Evolutionary conservation across 2,329 filamentous ascomycete genomes (phyloP), one percentile per base, ranked within the genome.

Genomic region (Sclerotinia glacialis): DNA sequence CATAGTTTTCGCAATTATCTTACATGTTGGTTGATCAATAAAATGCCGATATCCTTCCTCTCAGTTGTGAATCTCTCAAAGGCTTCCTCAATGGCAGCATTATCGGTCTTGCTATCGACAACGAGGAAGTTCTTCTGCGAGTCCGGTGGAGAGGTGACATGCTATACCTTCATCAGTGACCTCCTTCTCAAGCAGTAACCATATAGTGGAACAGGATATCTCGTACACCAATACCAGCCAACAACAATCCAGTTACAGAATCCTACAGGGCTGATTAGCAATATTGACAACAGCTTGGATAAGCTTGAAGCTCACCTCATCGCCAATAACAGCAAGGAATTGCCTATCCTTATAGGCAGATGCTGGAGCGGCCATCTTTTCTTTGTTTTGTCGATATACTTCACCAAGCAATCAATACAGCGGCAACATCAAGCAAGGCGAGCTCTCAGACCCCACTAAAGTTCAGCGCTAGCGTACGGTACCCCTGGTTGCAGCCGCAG

Each of bases 1-100:
- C 52, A 6, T 49, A 9, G 18, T 16, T 26, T 23, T 26, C 0
- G 34, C 4, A 26, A 9, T 5, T 21, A 55, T 77, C 84, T 68
- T 80, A 97, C 94, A 81, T 99, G 95, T 80, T 99, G 95, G 79
- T 99, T 99, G 79, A 99, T 98, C 72, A 99, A 82, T 69, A 99
- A 79, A 74, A 99, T 96, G 37, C 93, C 95, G 78, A 99, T 97
- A 77, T 99, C 95, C 79, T 98, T 98, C 77, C 95, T 85, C 79
- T 95, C 86, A 66, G 87, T 86, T 11, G 93, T 97, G 79, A 97
- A 98, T 72, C 85, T 85, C 71, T 96, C 90, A 77, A 99, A 99
- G 12, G 93, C 90, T 46, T 88, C 86, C 79, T 98, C 95, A 76
- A 99, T 97, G 67, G 90, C 83, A 3, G 90, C 82, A 64, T 85